A percentile compares a stretch with the other conserved stretches of the same genome.
Conservation (phyloP, 768 basidiomycete genomes). For the Leccinellum rugosiceps region DNA sequence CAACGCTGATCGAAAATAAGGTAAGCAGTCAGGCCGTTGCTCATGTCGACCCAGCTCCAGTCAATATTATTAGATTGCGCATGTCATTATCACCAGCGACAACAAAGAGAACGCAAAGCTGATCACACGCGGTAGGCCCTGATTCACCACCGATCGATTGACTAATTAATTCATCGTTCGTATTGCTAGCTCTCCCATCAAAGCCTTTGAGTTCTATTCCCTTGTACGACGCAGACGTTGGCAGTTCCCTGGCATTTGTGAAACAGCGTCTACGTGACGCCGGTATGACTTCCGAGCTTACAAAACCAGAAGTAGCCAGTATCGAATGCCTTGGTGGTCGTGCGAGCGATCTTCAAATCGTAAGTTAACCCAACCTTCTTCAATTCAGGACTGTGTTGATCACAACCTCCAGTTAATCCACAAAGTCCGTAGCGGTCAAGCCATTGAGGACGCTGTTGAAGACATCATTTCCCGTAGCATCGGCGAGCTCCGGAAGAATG, state of each 20-base stretch:
- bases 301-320: constrained; percentile 49
- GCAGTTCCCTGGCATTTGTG: constrained; percentile 78
- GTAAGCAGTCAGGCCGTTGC: constrained; percentile 35
- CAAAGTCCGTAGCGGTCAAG: constrained; percentile 74
- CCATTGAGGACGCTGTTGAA: constrained; percentile 78
- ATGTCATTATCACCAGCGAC: constrained; percentile 88
- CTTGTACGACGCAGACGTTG: constrained; percentile 80
- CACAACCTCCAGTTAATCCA: constrained; percentile 61
- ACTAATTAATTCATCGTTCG: background rate
- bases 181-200: constrained; percentile 65
- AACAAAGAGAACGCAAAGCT: constrained; percentile 83
- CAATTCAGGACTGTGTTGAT: background rate
- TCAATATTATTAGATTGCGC: constrained; percentile 60
- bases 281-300: constrained; percentile 52
- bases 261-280: constrained; percentile 69
- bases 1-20: constrained; percentile 74
- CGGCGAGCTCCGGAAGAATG: constrained; percentile 82
- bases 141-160: background rate
- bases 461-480: constrained; percentile 82
- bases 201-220: constrained; percentile 79
- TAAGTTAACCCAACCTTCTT: constrained; percentile 34
- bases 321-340: constrained; percentile 85
- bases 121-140: constrained; percentile 66
- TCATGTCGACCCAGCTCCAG: background rate
- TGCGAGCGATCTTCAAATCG: constrained; percentile 83